phyloP scores from a whole-genome alignment of 2,329 filamentous ascomycete species.

The Bipolaris victoriae region DNA sequence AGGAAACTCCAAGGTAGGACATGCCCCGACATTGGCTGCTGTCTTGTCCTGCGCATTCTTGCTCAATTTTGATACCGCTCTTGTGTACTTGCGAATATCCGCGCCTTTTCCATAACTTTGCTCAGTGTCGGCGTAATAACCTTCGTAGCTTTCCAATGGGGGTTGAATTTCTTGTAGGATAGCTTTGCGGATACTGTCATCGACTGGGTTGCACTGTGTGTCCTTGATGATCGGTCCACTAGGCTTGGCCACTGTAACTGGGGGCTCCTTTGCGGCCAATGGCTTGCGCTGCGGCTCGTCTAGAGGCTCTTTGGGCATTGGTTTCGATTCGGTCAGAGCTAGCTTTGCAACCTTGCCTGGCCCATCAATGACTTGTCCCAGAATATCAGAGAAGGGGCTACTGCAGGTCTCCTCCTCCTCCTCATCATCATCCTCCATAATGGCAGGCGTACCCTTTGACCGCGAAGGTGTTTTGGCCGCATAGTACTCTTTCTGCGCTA shows the following conservation, averaged over 20 bases:
- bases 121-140: constrained; percentile 76
- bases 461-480: constrained; percentile 80
- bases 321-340: constrained; percentile 54
- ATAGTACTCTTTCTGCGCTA: constrained; percentile 63
- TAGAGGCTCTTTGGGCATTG: constrained; percentile 30
- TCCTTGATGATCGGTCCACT: constrained; percentile 82
- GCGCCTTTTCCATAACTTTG: constrained; percentile 68
- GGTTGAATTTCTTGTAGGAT: constrained; percentile 79
- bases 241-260: constrained; percentile 48
- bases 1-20: constrained; percentile 71
- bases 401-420: constrained; percentile 58
- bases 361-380: constrained; percentile 56
- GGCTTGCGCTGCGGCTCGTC: constrained; percentile 24
- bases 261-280: constrained; percentile 44
- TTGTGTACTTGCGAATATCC: constrained; percentile 84
- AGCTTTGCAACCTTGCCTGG: constrained; percentile 59
- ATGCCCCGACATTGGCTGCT: constrained; percentile 62
- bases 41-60: constrained; percentile 65
- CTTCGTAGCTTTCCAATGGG: constrained; percentile 73
- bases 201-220: constrained; percentile 84
- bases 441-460: constrained; percentile 50
- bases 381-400: constrained; percentile 74
- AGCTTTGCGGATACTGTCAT: constrained; percentile 72
- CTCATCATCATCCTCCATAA: constrained; percentile 51
- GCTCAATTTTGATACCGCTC: constrained; percentile 65